Conservation (phyloP, 768 basidiomycete species). For the Austroboletus eburneus region DNA sequence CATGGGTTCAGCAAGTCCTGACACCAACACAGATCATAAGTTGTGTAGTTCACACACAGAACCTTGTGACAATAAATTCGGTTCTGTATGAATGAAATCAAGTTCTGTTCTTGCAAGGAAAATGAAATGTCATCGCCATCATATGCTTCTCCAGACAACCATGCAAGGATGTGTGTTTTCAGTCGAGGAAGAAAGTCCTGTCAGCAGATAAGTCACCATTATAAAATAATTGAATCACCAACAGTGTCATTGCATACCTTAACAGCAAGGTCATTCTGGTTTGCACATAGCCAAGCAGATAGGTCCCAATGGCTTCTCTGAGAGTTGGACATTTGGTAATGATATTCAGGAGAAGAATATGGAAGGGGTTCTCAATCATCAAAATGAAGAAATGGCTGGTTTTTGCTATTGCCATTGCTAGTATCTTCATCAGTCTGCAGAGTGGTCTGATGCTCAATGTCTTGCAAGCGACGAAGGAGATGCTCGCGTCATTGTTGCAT, state of each 20-base stretch:
- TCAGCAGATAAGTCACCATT: too few relatives aligned
- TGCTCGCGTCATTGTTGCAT: background rate
- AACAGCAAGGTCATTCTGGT: background rate
- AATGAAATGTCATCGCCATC: background rate
- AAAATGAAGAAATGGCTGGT: too few relatives aligned
- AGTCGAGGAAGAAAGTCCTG: background rate
- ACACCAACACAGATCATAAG: conserved; percentile 6
- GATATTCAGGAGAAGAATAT: background rate
- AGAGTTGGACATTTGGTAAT: background rate
- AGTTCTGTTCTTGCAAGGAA: background rate
- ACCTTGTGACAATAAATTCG: background rate
- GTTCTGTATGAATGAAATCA: background rate
- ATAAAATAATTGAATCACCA: background rate
- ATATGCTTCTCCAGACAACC: background rate
- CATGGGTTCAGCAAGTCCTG: background rate
- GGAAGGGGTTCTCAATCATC: background rate
- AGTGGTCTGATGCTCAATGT: too few relatives aligned
- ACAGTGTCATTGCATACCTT: background rate
- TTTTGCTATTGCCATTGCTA: background rate
- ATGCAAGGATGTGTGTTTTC: background rate
- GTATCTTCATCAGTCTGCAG: too few relatives aligned
- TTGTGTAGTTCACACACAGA: background rate
- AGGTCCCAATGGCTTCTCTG: background rate
- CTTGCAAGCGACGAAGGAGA: background rate
- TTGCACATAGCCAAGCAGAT: background rate